These are phyloP conservation scores for Nannochloropsis granulata DNA, from an alignment of 108 stramenopile genomes.

Conservation along the genomic window DNA sequence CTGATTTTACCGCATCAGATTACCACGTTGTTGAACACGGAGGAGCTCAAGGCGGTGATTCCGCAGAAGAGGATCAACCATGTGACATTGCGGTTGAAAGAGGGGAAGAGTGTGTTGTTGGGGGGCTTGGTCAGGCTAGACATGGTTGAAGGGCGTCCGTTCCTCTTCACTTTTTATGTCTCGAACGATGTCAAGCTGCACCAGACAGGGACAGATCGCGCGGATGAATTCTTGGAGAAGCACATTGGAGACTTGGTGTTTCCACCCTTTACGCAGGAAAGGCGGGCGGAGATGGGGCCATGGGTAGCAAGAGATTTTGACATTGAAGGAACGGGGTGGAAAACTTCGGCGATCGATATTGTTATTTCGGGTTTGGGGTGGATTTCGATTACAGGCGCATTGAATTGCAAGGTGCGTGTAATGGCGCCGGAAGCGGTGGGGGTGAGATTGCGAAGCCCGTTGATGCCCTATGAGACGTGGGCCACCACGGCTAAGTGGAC, in stretches of 20 bases:
- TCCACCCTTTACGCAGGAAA: slow-evolving; percentile 65
- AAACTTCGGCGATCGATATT: slow-evolving; percentile 75
- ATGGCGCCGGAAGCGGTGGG: slow-evolving; percentile 21
- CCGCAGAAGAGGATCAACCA: slow-evolving; percentile 26
- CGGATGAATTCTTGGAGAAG: slow-evolving; percentile 57
- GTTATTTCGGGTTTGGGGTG: slow-evolving; percentile 83
- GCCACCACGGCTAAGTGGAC: slow-evolving; percentile 36
- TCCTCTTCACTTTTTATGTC: slow-evolving; percentile 85
- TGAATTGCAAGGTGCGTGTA: slow-evolving; percentile 24
- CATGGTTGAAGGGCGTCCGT: slow-evolving; percentile 35
- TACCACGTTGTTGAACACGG: slow-evolving; percentile 25
- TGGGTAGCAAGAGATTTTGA: slow-evolving; percentile 64
- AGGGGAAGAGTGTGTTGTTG: slow-evolving; percentile 36
- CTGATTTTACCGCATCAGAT: slow-evolving; percentile 34
- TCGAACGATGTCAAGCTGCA: slow-evolving; percentile 88
- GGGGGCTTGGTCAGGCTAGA: slow-evolving; percentile 38
- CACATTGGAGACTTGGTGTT: slow-evolving; percentile 75
- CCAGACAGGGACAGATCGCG: slow-evolving; percentile 3
- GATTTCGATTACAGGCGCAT: slow-evolving; percentile 85
- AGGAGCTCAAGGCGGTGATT: slow-evolving; percentile 29
- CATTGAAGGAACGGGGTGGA: slow-evolving; percentile 76
- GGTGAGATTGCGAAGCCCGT: slow-evolving; percentile 22
- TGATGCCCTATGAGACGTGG: slow-evolving; percentile 37
- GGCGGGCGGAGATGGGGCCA: slow-evolving; percentile 65
- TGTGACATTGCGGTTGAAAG: slow-evolving; percentile 36